These are phyloP conservation scores for Leavenworthia alabamica DNA, from an alignment of 345 rosid species.

Conservation along the genomic window DNA sequence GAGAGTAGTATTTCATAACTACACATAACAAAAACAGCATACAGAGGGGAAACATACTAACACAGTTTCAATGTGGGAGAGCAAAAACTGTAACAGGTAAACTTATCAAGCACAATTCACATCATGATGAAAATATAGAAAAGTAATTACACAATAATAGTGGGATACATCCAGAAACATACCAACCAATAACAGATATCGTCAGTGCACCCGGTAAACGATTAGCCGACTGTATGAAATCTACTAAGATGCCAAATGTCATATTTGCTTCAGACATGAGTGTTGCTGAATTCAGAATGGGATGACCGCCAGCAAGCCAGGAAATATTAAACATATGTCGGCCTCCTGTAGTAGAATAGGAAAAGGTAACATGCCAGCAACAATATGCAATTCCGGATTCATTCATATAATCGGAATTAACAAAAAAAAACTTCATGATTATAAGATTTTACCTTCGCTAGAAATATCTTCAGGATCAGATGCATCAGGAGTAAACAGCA, in stretches of 20 bases:
- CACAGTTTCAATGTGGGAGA: background rate
- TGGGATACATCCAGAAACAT: constrained; percentile 38
- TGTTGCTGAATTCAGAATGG: constrained; percentile 53
- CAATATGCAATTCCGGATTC: background rate
- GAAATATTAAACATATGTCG: constrained; percentile 60
- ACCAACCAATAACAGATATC: constrained; percentile 71
- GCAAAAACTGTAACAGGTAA: constrained; percentile 9
- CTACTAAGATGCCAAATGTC: constrained; percentile 46
- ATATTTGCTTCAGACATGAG: constrained; percentile 64
- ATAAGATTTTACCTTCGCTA: constrained; percentile 53
- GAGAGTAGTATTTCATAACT: background rate
- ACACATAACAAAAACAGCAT: background rate
- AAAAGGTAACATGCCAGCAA: constrained; percentile 15
- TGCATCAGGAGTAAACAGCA: constrained; percentile 69
- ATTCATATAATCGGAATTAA: background rate
- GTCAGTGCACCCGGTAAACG: constrained; percentile 63
- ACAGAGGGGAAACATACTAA: background rate
- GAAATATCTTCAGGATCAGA: constrained; percentile 47
- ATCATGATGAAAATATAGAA: constrained; percentile 11
- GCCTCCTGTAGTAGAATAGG: constrained; percentile 39
- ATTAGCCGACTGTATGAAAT: constrained; percentile 52
- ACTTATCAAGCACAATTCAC: background rate
- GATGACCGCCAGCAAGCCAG: constrained; percentile 64
- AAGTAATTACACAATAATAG: constrained; percentile 7
- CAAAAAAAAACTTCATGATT: background rate